Base-by-base conservation (phyloP, 2,329 filamentous ascomycete genomes). In the Arthroderma sp. region DNA sequence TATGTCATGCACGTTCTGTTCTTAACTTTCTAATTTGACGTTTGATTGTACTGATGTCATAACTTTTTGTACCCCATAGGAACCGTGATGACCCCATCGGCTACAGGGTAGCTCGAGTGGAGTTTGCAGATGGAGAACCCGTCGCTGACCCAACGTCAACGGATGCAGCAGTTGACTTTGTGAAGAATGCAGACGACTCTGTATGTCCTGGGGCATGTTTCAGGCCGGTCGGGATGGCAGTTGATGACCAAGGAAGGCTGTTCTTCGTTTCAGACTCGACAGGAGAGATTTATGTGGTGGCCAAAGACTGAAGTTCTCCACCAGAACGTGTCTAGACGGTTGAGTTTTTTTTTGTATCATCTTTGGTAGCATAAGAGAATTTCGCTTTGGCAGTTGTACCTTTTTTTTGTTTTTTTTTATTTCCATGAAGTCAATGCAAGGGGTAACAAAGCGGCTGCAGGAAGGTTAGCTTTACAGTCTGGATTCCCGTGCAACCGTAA, bases 101-200 rank as follows among this genome's bases (percentile, higher is more conserved):
- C 29, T 75, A 74, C 58, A 72, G 72, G 49, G 54, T 75, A 44
- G 66, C 63, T 27, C 58, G 68, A 4, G 59, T 75, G 5, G 56
- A 58, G 5, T 74, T 74, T 49, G 53, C 62, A 28, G 62, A 67
- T 38, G 72, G 70, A 29, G 63, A 66, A 34, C 45, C 45, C 9
- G 36, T 40, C 32, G 36, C 37, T 38, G 38, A 28, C 27, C 71
- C 72, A 3, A 59, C 59, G 1, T 66, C 65, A 7, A 51, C 58
- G 5, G 53, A 63, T 11, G 64, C 65, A 41, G 59, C 55, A 38
- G 53, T 52, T 38, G 58, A 59, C 47, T 53, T 63, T 22, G 51
- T 62, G 30, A 45, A 47, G 9, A 63, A 62, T 45, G 43, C 49
- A 22, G 53, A 62, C 42, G 53, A 51, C 37, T 50, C 50, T 6